These are phyloP conservation scores for Phytopythium delawarense DNA, from an alignment of 352 stramenopile species.

Conservation along the genomic window DNA sequence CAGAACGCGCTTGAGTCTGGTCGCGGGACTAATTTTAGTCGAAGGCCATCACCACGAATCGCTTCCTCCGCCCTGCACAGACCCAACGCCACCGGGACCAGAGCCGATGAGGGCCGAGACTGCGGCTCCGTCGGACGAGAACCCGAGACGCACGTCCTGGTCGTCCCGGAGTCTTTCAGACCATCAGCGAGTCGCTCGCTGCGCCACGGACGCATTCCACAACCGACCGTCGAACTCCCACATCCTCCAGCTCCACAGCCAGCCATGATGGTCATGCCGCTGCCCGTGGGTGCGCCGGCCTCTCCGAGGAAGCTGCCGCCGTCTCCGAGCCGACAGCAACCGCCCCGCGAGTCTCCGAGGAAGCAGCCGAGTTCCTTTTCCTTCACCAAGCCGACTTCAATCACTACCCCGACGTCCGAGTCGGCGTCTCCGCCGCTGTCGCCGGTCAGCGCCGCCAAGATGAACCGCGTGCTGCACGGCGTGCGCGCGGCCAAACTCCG, in stretches of 20 bases:
- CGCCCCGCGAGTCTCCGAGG: constrained; percentile 31
- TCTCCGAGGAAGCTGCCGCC: constrained; percentile 46
- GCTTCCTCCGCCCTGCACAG: background rate
- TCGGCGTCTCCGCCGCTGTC: background rate
- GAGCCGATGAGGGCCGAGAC: background rate
- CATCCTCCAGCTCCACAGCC: background rate
- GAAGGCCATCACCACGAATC: too few relatives aligned
- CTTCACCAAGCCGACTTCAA: background rate
- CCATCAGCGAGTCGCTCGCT: background rate
- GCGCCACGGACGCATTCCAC: background rate
- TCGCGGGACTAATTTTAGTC: too few relatives aligned
- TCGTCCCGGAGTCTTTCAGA: background rate
- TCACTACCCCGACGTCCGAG: constrained; percentile 9
- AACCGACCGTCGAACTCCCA: background rate
- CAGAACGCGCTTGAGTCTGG: too few relatives aligned
- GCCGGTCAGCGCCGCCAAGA: constrained; percentile 3
- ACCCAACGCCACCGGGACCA: background rate
- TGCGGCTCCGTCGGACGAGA: background rate
- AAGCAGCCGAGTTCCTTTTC: constrained; percentile 22
- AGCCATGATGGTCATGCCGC: constrained; percentile 8
- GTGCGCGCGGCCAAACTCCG: constrained; percentile 22
- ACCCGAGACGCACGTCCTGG: background rate
- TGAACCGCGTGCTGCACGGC: constrained; percentile 5
- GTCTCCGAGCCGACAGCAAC: constrained; percentile 25
- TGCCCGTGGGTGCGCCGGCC: constrained; percentile 13